Conservation (phyloP, 257 asterid genomes). For the Salvia hispanica region DNA sequence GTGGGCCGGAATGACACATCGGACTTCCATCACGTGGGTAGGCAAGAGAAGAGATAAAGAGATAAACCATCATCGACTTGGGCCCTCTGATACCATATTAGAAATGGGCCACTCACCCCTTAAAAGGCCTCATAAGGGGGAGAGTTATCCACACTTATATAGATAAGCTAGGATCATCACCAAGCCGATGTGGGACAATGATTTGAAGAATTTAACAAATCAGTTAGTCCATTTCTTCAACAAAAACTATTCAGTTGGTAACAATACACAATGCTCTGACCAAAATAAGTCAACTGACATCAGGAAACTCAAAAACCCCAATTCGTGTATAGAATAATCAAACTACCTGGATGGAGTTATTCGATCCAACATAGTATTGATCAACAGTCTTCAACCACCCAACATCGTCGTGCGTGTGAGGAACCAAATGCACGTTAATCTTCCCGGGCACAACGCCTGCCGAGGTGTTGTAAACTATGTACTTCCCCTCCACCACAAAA, state of each 20-base stretch:
- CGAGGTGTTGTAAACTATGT: conserved; percentile 77
- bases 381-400: conserved; percentile 87
- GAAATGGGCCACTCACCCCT: no score
- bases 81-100: no score
- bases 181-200: no score
- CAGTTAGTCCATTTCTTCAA: conserved; percentile 16
- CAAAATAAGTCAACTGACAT: conserved; percentile 11
- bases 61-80: no score
- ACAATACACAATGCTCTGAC: neutral
- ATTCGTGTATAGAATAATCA: neutral
- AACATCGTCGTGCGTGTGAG: conserved; percentile 96
- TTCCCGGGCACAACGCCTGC: conserved; percentile 60
- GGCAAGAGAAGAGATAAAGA: no score
- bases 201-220: no score
- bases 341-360: conserved; percentile 81
- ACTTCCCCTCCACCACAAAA: conserved; percentile 61
- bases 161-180: no score
- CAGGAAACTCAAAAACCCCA: neutral
- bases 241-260: conserved; percentile 15
- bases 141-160: no score
- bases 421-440: conserved; percentile 92
- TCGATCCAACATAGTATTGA: conserved; percentile 95
- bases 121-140: no score
- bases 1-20: no score
- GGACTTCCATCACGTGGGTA: no score